phyloP scores from a whole-genome alignment of 2,329 filamentous ascomycete species.

The Aspergillus neoniger region DNA sequence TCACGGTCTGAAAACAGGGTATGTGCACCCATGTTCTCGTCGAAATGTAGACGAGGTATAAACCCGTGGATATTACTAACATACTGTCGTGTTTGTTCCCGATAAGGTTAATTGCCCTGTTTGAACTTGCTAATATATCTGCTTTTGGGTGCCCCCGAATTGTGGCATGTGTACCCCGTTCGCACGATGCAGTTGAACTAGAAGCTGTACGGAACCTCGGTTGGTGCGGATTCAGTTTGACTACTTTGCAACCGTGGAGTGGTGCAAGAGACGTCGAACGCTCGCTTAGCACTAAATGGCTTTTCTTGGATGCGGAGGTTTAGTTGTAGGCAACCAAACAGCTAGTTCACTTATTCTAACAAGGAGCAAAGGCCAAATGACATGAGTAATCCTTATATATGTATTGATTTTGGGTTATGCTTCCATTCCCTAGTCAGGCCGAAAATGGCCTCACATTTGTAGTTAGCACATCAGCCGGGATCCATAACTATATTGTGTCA shows the following conservation, averaged over 20 bases:
- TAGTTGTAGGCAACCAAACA: constrained; percentile 44
- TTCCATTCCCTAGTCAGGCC: not conserved
- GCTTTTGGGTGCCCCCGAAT: constrained; percentile 72
- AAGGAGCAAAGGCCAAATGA: not conserved
- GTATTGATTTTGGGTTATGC: not conserved
- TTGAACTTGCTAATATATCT: constrained; percentile 78
- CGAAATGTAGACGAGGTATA: not conserved
- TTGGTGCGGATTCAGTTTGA: constrained; percentile 89
- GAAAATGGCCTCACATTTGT: not conserved
- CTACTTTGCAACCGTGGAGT: constrained; percentile 75
- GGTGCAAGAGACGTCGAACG: constrained; percentile 54
- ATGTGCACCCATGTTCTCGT: constrained; percentile 44
- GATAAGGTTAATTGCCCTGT: constrained; percentile 77
- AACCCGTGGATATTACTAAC: constrained; percentile 1
- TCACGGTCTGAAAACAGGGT: constrained; percentile 85
- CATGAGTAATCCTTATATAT: not conserved
- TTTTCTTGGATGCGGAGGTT: constrained; percentile 86
- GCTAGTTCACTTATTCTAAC: not conserved
- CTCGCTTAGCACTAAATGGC: constrained; percentile 74
- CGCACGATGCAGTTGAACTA: constrained; percentile 61
- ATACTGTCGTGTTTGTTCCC: not conserved
- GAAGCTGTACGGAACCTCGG: constrained; percentile 76
- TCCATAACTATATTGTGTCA: not conserved
- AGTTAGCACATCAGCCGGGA: not conserved
- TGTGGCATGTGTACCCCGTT: constrained; percentile 78